Base-by-base conservation (phyloP, 805 yeast species). In the Brettanomyces custersianus region DNA sequence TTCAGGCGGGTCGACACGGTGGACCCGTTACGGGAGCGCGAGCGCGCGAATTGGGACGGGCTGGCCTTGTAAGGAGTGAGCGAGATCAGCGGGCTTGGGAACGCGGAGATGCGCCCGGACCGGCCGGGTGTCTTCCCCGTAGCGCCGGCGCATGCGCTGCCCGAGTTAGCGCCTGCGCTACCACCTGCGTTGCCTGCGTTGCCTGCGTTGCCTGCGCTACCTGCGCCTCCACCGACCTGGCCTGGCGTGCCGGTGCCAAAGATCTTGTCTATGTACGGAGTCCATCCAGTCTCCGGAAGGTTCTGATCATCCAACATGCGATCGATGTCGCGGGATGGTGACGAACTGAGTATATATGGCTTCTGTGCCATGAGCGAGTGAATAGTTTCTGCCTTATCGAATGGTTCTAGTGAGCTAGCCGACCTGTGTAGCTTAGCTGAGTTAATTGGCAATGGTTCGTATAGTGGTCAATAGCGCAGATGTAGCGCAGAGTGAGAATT, bases 311-410 rank as follows among this genome's bases (percentile, higher is more conserved):
- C 51, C 15, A 49, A 35, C 33, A 47, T 40, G 25, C 46, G 50
- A 32, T 52, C 57, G 34, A 50, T 47, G 48, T 49, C 46, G 40
- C 49, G 50, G 4, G 54, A 43, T 8, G 57, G 57, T 31, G 55
- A 50, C n/a, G 57, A 52, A 33, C 54, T 48, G 31, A 45, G 26
- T 12, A 21, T 34, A 23, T 48, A 42, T 28, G 37, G 43, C 33
- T 33, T 43, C 37, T 45, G 45, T 36, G 32, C n/a, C n/a, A n/a
- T n/a, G n/a, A n/a, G n/a, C n/a, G n/a, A n/a, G n/a, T n/a, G n/a
- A n/a, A n/a, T n/a, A n/a, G n/a, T n/a, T n/a, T n/a, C n/a, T n/a
- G n/a, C n/a, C n/a, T n/a, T n/a, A n/a, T n/a, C n/a, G n/a, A n/a
- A n/a, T n/a, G n/a, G n/a, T n/a, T n/a, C n/a, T n/a, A n/a, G n/a